phyloP scores from a whole-genome alignment of 768 basidiomycete genomes.

The Rhodotorula sphaerocarpa region DNA sequence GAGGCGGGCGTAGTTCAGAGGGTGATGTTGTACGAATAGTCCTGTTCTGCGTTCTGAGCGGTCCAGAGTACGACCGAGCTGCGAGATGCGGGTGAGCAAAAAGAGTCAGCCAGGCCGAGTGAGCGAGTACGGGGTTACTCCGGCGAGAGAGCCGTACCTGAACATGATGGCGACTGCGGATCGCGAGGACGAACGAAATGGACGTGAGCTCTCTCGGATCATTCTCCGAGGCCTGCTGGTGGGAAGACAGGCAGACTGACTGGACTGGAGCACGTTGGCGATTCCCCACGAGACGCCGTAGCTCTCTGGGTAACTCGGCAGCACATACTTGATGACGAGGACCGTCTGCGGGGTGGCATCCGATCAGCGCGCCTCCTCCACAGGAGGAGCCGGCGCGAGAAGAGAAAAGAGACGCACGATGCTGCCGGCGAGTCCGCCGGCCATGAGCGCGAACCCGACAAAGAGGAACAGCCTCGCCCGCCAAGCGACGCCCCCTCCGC shows the following conservation, averaged over 20 bases:
- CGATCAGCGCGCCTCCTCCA: neutral
- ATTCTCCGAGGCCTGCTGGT: neutral
- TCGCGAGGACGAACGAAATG: conserved; percentile 46
- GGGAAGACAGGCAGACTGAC: conserved; percentile 44
- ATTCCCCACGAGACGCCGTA: conserved; percentile 80
- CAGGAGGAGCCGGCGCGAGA: neutral
- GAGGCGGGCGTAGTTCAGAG: neutral
- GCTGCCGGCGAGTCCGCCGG: conserved; percentile 93
- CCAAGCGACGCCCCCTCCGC: conserved; percentile 62
- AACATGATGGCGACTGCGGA: neutral
- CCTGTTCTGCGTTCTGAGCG: conserved; percentile 70
- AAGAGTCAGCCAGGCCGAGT: neutral
- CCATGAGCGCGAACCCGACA: conserved; percentile 93
- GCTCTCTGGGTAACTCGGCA: conserved; percentile 62
- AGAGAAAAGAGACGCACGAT: conserved; percentile 56
- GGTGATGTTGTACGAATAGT: conserved; percentile 57
- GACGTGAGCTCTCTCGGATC: too few relatives aligned
- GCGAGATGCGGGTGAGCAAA: conserved; percentile 42
- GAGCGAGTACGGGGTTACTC: too few relatives aligned
- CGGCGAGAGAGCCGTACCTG: neutral
- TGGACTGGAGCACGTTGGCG: conserved; percentile 90
- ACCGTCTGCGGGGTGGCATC: conserved; percentile 54
- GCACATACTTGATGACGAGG: conserved; percentile 79
- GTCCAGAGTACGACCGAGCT: conserved; percentile 82
- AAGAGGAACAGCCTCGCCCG: conserved; percentile 82